These are phyloP conservation scores for Mycena chlorophos DNA, from an alignment of 768 basidiomycete genomes.

Conservation along the genomic window DNA sequence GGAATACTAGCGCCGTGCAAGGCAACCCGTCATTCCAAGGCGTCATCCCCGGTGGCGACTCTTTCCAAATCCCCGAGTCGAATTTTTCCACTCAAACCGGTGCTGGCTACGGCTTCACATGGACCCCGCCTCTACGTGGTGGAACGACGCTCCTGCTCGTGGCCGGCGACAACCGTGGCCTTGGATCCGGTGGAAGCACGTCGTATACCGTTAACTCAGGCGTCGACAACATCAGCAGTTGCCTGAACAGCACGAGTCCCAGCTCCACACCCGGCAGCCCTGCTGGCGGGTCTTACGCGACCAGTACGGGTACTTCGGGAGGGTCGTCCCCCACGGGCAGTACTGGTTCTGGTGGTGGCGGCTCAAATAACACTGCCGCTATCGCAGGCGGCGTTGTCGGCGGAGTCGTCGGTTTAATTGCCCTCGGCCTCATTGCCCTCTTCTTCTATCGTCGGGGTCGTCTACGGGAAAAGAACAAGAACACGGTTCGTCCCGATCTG, in stretches of 20 bases:
- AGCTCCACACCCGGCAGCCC: constrained; percentile 77
- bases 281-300: constrained; percentile 73
- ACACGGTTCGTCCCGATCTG: constrained; percentile 60
- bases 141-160: constrained; percentile 69
- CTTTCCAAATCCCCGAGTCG: constrained; percentile 61
- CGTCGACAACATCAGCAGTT: constrained; percentile 48
- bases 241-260: constrained; percentile 61
- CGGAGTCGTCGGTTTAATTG: constrained; percentile 52
- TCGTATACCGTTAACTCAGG: constrained; percentile 57
- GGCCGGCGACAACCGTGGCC: constrained; percentile 65
- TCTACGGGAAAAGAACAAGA: constrained; percentile 39
- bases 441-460: constrained; percentile 54
- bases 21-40: constrained; percentile 59
- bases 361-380: constrained; percentile 42
- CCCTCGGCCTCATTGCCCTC: constrained; percentile 41
- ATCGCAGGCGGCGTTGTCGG: constrained; percentile 61
- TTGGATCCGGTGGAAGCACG: constrained; percentile 67
- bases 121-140: constrained; percentile 62
- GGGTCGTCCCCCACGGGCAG: constrained; percentile 26
- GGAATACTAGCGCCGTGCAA: constrained; percentile 10
- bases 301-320: constrained; percentile 34
- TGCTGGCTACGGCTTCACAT: constrained; percentile 65
- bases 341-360: constrained; percentile 28
- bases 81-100: constrained; percentile 41
- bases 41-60: constrained; percentile 78